Evolutionary conservation across 176 grass and related monocot species (phyloP), one percentile per base, ranked within the genome.

Genomic region (Rhynchospora pubera): DNA sequence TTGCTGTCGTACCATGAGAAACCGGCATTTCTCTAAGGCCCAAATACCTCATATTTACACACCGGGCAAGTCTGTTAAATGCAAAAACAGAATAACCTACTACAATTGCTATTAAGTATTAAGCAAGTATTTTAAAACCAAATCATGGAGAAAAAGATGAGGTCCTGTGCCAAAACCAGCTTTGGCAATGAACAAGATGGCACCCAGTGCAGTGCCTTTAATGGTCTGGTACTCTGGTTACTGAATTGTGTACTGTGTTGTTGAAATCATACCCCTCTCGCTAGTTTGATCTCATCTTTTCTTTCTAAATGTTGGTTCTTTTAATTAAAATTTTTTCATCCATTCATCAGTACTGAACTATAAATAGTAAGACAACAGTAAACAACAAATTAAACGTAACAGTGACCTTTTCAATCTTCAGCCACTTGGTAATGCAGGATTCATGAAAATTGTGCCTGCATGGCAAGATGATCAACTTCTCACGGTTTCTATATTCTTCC

Each of bases 11-110:
- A 55, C 30, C 23, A 16, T 56, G 72, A 56, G 50, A 53, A 76
- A 55, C 72, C 14, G 24, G 24, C 48, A 56, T 50, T 62, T 62
- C 28, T 77, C 84, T 79, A 69, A 64, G 88, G 86, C 61, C 93
- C 93, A 89, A 89, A 93, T 55, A 91, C 87, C 59, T 97, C 93
- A 77, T 87, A 86, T 70, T 97, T 97, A 89, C 93, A 97, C 19
- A 93, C 87, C 14, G 93, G 93, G 32, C 93, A 97, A 44, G 77
- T 88, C 93, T 97, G 91, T 81, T 87, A 48, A 57, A 86, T 7
- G 65, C 32, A 67, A 57, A 57, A 44, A 43, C 30, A 86, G 28
- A 51, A 44, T 8, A 67, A 75, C 19, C 72, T 28, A 57, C 60
- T 56, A 16, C 3, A 32, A 53, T 28, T 77, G 48, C 48, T 77